These are phyloP conservation scores for Aspergillus fumigatus DNA, from an alignment of 2,329 filamentous ascomycete species.

Conservation along the genomic window DNA sequence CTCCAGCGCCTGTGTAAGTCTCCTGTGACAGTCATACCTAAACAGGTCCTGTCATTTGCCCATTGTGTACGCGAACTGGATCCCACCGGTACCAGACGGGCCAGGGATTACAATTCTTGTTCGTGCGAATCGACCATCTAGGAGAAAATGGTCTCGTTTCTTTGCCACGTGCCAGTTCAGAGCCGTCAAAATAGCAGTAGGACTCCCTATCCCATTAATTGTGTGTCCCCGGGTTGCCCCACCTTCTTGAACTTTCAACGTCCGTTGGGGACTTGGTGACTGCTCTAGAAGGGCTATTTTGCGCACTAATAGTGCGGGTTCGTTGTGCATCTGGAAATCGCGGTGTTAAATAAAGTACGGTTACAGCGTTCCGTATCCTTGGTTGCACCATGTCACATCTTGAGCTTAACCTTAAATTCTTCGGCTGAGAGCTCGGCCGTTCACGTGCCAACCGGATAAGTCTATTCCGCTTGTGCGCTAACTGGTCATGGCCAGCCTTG, in stretches of 20 bases:
- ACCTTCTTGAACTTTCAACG: background rate
- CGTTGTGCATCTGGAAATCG: background rate
- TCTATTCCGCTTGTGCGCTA: background rate
- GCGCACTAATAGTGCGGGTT: background rate
- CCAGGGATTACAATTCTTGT: background rate
- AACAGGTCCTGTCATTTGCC: background rate
- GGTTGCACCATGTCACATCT: conserved; percentile 3
- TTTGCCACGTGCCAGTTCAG: background rate
- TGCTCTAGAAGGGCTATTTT: background rate
- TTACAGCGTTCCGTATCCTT: conserved; percentile 1
- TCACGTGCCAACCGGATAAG: conserved; percentile 12
- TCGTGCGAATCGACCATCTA: background rate
- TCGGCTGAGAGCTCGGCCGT: conserved; percentile 11
- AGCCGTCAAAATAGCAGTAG: background rate
- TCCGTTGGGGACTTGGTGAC: no score
- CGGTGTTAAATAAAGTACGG: background rate
- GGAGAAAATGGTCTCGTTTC: background rate
- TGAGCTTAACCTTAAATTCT: conserved; percentile 22
- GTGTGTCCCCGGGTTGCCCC: background rate
- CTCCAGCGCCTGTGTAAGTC: background rate
- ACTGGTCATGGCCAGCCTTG: background rate
- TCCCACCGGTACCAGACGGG: background rate
- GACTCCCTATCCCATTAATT: background rate
- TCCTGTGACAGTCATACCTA: background rate
- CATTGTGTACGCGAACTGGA: background rate